Evolutionary conservation across 2,329 filamentous ascomycete species (phyloP), one percentile per base, ranked within the genome.

Genomic region (Cryphonectria nitschkei): DNA sequence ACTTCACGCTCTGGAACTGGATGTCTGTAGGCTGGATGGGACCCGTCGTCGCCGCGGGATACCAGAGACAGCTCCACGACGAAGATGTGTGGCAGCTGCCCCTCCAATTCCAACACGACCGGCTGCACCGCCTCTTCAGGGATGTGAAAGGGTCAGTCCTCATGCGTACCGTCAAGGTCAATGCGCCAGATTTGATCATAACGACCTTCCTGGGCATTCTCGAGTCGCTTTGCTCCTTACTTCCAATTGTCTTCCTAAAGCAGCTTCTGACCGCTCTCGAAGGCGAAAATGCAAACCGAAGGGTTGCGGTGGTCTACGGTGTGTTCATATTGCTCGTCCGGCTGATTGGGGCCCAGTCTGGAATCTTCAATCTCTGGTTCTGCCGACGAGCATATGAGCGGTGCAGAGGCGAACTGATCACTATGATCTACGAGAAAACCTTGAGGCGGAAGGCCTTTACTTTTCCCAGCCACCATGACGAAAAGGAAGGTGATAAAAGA

Each of bases 21-120:
- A 92, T 95, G 88, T 91, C 89, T 7, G 91, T 97, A 39, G 92
- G 89, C 0, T 97, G 94, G 94, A 91, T 97, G 81, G 83, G 84
- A 0, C 91, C 94, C 0, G 81, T 97, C 8, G 93, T 97, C 16
- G 82, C 83, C 1, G 80, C 89, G 34, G 93, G 91, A 1, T 87
- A 84, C 58, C 82, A 84, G 41, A 84, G 89, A 56, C 91, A 94
- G 75, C 83, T 97, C 11, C 83, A 94, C 50, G 90, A 94, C 54
- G 87, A 91, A 52, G 93, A 97, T 77, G 92, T 97, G 1, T 97
- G 94, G 94, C 83, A 87, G 54, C 82, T 97, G 0, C 89, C 90
- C 0, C 92, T 90, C 75, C 92, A 96, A 68, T 97, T 95, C 73
- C 94, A 97, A 76, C 94, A 97, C 78, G 86, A 83, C 46, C 85